Evolutionary conservation across 2,329 filamentous ascomycete species (phyloP).

Genomic region (Cadophora luteo-olivacea): DNA sequence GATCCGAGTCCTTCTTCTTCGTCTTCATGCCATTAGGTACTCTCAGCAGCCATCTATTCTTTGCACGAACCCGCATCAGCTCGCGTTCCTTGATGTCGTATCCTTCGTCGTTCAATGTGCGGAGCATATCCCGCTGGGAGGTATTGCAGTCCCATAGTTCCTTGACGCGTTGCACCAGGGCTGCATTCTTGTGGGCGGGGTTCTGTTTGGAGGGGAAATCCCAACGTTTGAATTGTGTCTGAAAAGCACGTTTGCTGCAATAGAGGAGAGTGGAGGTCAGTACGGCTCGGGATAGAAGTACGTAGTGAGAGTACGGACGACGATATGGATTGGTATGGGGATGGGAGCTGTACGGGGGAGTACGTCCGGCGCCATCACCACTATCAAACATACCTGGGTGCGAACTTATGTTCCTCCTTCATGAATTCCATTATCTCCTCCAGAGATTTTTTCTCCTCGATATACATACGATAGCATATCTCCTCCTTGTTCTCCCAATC

Average conservation of each 20-base stretch:
- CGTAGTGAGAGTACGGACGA: conserved; percentile 28
- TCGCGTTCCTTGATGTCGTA: conserved; percentile 76
- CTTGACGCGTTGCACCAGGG: conserved; percentile 71
- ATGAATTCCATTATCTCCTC: conserved; percentile 79
- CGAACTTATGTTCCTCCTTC: conserved; percentile 68
- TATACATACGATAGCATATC: conserved; percentile 74
- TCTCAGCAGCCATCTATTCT: conserved; percentile 72
- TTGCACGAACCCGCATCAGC: conserved; percentile 71
- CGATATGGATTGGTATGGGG: conserved; percentile 32
- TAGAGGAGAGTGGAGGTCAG: conserved; percentile 27
- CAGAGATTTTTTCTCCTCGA: conserved; percentile 74
- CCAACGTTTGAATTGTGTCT: conserved; percentile 80
- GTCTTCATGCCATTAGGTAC: conserved; percentile 63
- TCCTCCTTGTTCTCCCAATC: conserved; percentile 72
- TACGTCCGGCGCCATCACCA: conserved; percentile 29
- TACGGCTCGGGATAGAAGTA: conserved; percentile 16
- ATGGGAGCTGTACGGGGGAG: conserved; percentile 39
- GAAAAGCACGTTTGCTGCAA: conserved; percentile 75
- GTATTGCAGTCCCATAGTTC: conserved; percentile 81
- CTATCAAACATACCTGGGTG: conserved; percentile 65
- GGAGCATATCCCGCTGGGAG: conserved; percentile 75
- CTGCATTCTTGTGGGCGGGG: conserved; percentile 72
- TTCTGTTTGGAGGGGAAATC: conserved; percentile 78
- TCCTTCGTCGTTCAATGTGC: conserved; percentile 72
- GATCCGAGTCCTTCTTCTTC: conserved; percentile 45